Evolutionary conservation across 495 filamentous ascomycete species (phyloP), one percentile per base, ranked within the genome.

Genomic region (Jackrogersella minutella): DNA sequence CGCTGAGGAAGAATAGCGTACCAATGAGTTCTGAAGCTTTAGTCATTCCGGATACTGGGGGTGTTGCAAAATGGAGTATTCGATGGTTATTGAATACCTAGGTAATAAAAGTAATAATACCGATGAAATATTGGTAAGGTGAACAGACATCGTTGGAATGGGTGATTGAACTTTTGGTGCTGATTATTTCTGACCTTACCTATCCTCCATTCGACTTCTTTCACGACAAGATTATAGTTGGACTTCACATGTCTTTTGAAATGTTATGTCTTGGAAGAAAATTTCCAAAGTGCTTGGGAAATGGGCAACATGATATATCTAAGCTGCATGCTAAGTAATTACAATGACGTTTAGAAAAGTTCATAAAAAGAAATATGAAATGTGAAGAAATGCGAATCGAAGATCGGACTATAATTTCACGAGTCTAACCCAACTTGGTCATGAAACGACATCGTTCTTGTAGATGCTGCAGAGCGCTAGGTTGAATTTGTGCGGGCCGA

Each of bases 401-500:
- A 58, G 52, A 58, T 58, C 62, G 41, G 43, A 10, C 24, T 33
- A 49, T 24, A 1, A 24, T 17, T 37, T 30, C 26, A 7, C 26
- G 3, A 26, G 40, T 47, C 47, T 58, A 58, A 47, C 22, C 54
- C 19, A 37, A 22, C 52, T 49, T 39, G 30, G 54, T 14, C 5
- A 66, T 36, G 34, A 40, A 39, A 56, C 43, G 14, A 33, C 30
- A 36, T 51, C 22, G 28, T 33, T 13, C 26, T 46, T 46, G 21
- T 17, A 50, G 3, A 30, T 30, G 26, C 64, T 14, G 43, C 44
- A 50, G 36, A 36, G 58, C 41, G 57, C 64, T 61, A 63, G 16
- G 54, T 33, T 14, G 36, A 56, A 61, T 61, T 46, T 46, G 56
- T 46, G 60, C 60, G 50, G 66, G 61, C 56, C 51, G 50, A n/a